Base-by-base conservation (phyloP, 1,284 basidiomycete species). In the Austroboletus rostrupii region DNA sequence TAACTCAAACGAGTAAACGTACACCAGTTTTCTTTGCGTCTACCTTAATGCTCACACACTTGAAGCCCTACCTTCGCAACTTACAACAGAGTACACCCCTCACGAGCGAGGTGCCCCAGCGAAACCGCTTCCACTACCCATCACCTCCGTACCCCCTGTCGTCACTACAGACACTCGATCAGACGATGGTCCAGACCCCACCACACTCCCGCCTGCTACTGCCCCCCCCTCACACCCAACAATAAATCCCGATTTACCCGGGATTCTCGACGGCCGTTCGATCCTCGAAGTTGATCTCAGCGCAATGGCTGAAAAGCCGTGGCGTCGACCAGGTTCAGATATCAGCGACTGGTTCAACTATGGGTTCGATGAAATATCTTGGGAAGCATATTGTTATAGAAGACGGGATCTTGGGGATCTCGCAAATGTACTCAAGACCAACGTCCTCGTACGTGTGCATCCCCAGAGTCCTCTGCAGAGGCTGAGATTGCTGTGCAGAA, bases 261-360 rank as follows among this genome's bases (percentile, higher is more conserved):
- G 90, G 3, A 74, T 81, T 38, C 70, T 87, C 36, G 87, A 91
- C 53, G 90, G 89, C 9, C 83, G 87, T 26, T 86, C 88, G 8
- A 90, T 97, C 46, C 85, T 94, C 43, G 93, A 98, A 54, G 79
- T 96, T 40, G 96, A 99, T 67, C 66, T 97, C 45, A 79, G 76
- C 21, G 81, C 87, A 20, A 78, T 98, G 67, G 75, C 87, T 20
- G 88, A 91, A 50, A 96, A 97, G 67, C 87, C 90, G 3, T 99
- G 97, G 97, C 77, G 96, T 52, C 74, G 87, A 48, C 90, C 95
- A 10, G 97, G 97, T 16, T 87, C 92, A 8, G 93, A 98, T 72
- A 76, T 98, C 50, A 90, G 90, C 59, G 96, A 98, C 72, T 99
- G 92, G 87, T 99, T 99, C 74, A 99, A 99, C 71, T 99, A 97